Base-by-base conservation (phyloP, 768 basidiomycete genomes). In the Postia placenta region DNA sequence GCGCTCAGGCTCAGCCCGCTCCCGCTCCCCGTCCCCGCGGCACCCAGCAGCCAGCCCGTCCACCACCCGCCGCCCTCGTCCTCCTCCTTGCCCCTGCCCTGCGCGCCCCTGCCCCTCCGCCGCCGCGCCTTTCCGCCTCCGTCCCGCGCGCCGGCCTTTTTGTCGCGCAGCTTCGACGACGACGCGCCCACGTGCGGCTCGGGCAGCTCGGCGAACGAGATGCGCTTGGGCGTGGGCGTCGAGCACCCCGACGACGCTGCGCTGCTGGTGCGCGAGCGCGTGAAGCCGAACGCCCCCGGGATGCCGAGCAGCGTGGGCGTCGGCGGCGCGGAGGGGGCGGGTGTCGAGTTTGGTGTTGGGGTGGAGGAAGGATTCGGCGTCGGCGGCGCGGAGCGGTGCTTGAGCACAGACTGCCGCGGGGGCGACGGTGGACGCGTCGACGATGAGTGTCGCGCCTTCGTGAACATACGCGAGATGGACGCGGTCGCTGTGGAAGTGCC, bases 401-500 rank as follows among this genome's bases (percentile, higher is more conserved):
- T 77, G 47, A 77, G 57, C 11, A 72, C 72, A 4, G 76, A 77
- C 36, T 72, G 75, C 7, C 68, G 64, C 11, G 86, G 85, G 0
- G 83, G 81, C 0, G 78, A 79, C 2, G 76, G 79, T 2, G 81
- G 69, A 3, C 81, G 74, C 1, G 85, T 81, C 3, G 84, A 84
- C 14, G 79, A 75, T 2, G 81, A 74, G 57, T 77, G 76, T 9
- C 69, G 67, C 7, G 65, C 73, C 52, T 81, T 83, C 0, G 85
- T 87, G 56, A 83, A 85, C 12, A 90, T 74, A n/a, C 83, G 74
- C 20, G 86, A 87, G 42, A 91, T 73, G 24, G 82, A 85, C 1
- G 87, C 88, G 1, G 88, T 91, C 1, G 88, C 83, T 4, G 71
- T 85, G 3, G 84, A 86, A 3, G 84, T 83, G n/a, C 77, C 73